These are phyloP conservation scores for Fusarium praegraminearum DNA, from an alignment of 2,329 filamentous ascomycete species.

Conservation along the genomic window DNA sequence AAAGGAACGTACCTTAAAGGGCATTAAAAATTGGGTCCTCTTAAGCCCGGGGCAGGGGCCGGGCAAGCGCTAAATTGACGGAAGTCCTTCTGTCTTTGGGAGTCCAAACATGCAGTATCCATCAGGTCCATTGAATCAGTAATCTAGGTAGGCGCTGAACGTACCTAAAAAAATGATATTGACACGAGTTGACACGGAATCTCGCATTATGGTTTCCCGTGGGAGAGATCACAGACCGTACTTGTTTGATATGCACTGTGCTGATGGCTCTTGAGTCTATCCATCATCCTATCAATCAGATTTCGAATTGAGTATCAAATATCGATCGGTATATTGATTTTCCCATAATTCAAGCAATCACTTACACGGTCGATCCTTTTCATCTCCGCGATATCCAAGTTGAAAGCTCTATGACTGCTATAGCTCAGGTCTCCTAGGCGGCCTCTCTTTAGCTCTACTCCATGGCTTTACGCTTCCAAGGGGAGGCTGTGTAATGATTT, in stretches of 20 bases:
- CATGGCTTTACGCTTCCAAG: slow-evolving; percentile 20
- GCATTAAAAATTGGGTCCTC: slow-evolving; percentile 9
- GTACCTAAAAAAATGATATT: slow-evolving; percentile 2
- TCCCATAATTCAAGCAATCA: not conserved
- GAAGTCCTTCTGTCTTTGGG: slow-evolving; percentile 30
- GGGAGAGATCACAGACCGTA: not conserved
- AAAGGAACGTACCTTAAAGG: slow-evolving; percentile 1
- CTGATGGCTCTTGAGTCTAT: not conserved
- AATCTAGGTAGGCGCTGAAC: slow-evolving; percentile 3
- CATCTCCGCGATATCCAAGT: not conserved
- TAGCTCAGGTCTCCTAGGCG: slow-evolving; percentile 17
- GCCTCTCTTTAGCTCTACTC: slow-evolving; percentile 33
- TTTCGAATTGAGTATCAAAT: not conserved
- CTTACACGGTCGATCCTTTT: not conserved
- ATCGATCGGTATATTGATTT: not conserved
- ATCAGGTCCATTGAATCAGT: not conserved
- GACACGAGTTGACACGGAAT: not conserved
- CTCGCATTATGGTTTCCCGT: not conserved
- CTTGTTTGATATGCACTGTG: slow-evolving; percentile 8
- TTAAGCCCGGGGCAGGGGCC: slow-evolving; percentile 26
- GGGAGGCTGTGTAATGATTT: slow-evolving; percentile 39
- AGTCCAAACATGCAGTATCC: slow-evolving; percentile 1
- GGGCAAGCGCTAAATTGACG: slow-evolving; percentile 19
- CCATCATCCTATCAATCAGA: not conserved
- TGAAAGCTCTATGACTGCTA: not conserved